Base-by-base conservation (phyloP, 116 monocot species). In the Cymodocea nodosa region DNA sequence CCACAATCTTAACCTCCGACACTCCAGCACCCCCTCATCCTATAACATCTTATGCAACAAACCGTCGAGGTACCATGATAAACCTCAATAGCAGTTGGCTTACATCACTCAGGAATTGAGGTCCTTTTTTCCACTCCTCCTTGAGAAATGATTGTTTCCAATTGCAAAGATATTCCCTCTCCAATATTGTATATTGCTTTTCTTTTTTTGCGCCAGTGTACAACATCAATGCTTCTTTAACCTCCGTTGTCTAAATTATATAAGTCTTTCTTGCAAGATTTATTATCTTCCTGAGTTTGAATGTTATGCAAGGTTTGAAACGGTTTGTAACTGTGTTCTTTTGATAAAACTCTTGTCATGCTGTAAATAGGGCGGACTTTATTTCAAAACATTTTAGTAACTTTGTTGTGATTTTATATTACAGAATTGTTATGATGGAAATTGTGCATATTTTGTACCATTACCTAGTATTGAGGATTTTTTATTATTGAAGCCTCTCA, bases 121-220 rank as follows among this genome's bases (percentile, higher is more conserved):
- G 54, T 10, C 56, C 57, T 68, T 20, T 68, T 15, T 37, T 35
- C 1, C 20, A 56, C 48, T 68, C 68, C 19, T 39, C 56, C 68
- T 56, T 19, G 34, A 55, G 15, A 22, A 20, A 57, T 11, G 11
- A 5, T 10, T 19, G 25, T 67, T 35, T 54, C 24, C 30, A 60
- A 16, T 34, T 24, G 34, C 35, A 34, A 60, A 17, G 35, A 60
- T 35, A 60, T 60, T 60, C 35, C 34, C 60, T 37, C 17, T 17
- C 17, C 30, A 60, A 34, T 35, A 8, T 15, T 60, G 35, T 60
- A 60, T 60, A 60, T 35, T 60, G 24, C 24, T 35, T 2, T 5
- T 0, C 23, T 58, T 6, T 60, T 35, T 59, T 59, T 59, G 30
- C 23, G 5, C 34, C 30, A 35, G 24, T 60, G 60, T 35, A 60